These are phyloP conservation scores for Lodderomyces beijingensis DNA, from an alignment of 1,139 yeast genomes.

Conservation along the genomic window DNA sequence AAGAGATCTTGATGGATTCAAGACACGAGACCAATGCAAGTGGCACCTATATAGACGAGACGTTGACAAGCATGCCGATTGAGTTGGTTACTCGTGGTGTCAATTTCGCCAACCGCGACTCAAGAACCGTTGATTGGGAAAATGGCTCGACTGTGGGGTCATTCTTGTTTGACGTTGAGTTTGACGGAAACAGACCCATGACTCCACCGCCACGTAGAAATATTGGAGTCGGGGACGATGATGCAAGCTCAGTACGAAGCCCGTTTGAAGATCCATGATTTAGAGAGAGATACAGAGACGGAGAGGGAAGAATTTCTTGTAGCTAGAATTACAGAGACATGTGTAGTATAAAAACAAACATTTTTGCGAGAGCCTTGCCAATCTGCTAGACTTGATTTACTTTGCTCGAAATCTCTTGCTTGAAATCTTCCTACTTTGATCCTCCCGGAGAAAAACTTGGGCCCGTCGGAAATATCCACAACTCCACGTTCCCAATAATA, in stretches of 20 bases:
- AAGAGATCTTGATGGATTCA: neutral
- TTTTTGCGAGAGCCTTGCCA: too few species aligned
- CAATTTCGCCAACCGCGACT: neutral
- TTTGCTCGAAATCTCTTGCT: too few species aligned
- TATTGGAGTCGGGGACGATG: constrained; percentile 15
- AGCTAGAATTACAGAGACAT: too few species aligned
- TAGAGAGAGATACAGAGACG: too few species aligned
- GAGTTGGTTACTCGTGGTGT: neutral
- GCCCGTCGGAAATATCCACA: too few species aligned
- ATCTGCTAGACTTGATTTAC: too few species aligned
- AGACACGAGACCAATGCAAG: neutral
- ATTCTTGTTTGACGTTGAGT: constrained; percentile 34
- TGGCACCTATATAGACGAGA: neutral
- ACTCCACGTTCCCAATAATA: too few species aligned
- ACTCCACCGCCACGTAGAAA: neutral
- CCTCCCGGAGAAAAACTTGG: too few species aligned
- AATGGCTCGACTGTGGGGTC: constrained; percentile 22
- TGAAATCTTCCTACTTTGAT: too few species aligned
- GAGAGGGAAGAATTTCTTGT: too few species aligned
- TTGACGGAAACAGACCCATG: constrained; percentile 18
- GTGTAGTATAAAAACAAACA: too few species aligned
- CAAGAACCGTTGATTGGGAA: constrained; percentile 5
- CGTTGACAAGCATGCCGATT: neutral
- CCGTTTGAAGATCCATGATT: constrained; percentile 15
- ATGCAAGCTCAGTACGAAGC: constrained; percentile 19